Conservation (phyloP, 495 filamentous ascomycete genomes). For the Aspergillus wentii region DNA sequence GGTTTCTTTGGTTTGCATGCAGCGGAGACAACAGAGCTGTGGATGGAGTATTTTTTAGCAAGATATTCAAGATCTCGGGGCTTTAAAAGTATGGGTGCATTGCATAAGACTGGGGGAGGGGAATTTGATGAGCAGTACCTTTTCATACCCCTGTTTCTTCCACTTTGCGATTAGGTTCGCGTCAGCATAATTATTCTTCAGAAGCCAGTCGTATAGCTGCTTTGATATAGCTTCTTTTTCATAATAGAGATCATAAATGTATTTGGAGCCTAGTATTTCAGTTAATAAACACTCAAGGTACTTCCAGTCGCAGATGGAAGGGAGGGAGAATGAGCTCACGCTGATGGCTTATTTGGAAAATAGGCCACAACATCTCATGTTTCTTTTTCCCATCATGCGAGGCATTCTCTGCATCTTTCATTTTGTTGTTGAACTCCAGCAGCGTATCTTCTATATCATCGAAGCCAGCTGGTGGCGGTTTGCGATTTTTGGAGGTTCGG, state of each 20-base stretch:
- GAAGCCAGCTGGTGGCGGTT: constrained; percentile 92
- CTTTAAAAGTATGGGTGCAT: too few species aligned
- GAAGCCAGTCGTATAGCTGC: constrained; percentile 87
- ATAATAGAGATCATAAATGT: constrained; percentile 98
- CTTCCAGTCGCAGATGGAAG: not conserved
- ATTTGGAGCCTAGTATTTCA: constrained; percentile 58
- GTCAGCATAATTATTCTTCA: constrained; percentile 97
- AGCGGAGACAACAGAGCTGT: constrained; percentile 87
- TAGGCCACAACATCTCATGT: constrained; percentile 90
- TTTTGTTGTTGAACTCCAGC: constrained; percentile 92
- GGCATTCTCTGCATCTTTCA: constrained; percentile 94
- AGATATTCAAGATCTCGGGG: too few species aligned
- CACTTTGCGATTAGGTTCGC: constrained; percentile 95
- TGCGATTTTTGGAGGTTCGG: constrained; percentile 69
- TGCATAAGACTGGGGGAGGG: not conserved
- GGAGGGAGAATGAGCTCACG: constrained; percentile 45
- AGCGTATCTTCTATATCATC: constrained; percentile 95
- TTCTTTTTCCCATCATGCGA: constrained; percentile 73
- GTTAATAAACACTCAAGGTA: not conserved
- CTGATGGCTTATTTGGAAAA: constrained; percentile 96
- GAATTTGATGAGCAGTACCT: constrained; percentile 46
- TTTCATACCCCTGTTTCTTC: constrained; percentile 99
- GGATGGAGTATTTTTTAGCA: too few species aligned
- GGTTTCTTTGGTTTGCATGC: constrained; percentile 97
- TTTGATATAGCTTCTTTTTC: constrained; percentile 93